Conservation (phyloP, 2,329 filamentous ascomycete genomes). For the Chaetomiaceae sp. region DNA sequence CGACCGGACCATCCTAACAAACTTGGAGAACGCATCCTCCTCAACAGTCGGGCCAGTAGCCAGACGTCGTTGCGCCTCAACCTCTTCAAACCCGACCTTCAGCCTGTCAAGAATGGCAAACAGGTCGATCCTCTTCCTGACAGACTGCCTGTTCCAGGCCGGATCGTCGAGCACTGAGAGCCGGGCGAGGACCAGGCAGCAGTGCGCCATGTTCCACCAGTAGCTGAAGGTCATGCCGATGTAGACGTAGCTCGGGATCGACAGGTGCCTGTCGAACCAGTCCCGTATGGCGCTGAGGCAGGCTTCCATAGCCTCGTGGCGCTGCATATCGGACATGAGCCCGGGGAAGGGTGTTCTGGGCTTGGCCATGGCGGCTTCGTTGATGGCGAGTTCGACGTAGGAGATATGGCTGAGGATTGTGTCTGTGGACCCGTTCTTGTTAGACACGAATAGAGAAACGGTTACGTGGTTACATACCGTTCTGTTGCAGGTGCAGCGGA, state of each 20-base stretch:
- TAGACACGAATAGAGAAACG: background rate
- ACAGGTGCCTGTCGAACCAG: conserved; percentile 34
- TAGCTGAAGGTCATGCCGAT: conserved; percentile 33
- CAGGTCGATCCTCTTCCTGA: conserved; percentile 33
- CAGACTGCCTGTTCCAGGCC: conserved; percentile 35
- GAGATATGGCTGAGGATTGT: conserved; percentile 34
- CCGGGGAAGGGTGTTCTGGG: conserved; percentile 3
- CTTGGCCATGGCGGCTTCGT: conserved; percentile 32
- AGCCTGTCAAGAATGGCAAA: conserved; percentile 32
- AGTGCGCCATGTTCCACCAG: conserved; percentile 34
- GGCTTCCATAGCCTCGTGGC: conserved; percentile 29
- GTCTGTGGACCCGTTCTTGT: conserved; percentile 30
- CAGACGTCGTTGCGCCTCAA: conserved; percentile 17
- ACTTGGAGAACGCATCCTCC: conserved; percentile 23
- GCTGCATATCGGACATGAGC: conserved; percentile 22
- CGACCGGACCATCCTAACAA: conserved; percentile 14
- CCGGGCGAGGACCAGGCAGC: conserved; percentile 32
- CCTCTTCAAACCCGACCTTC: conserved; percentile 25
- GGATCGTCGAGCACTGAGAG: conserved; percentile 35
- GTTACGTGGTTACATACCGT: conserved; percentile 22
- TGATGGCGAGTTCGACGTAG: conserved; percentile 35
- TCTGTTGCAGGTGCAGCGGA: conserved; percentile 22
- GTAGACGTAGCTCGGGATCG: conserved; percentile 28
- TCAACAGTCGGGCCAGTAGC: conserved; percentile 15
- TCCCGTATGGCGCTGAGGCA: conserved; percentile 30